A percentile compares a stretch with the other conserved stretches of the same genome.
These are phyloP conservation scores for Acanthochlamys bracteata DNA, from an alignment of 106 monocot genomes.

Conservation along the genomic window DNA sequence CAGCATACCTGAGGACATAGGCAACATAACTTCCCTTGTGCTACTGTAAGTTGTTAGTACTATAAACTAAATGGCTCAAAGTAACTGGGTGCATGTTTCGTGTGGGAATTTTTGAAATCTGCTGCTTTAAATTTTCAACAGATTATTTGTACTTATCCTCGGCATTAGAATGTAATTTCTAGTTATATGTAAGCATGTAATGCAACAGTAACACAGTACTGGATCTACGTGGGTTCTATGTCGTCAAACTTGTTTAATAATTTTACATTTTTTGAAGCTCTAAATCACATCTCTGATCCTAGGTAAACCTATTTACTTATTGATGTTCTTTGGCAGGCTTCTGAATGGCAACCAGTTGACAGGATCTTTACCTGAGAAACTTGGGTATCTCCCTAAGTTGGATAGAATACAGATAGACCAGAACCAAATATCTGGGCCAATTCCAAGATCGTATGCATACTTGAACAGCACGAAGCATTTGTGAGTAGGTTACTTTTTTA, in stretches of 20 bases:
- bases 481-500: slow-evolving; percentile 45
- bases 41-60: slow-evolving; percentile 71
- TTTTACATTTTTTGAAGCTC: too few relatives aligned
- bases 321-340: slow-evolving; percentile 58
- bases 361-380: slow-evolving; percentile 85
- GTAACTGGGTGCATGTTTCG: neutral
- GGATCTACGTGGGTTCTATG: too few relatives aligned
- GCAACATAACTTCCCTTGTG: slow-evolving; percentile 64
- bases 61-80: neutral
- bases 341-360: slow-evolving; percentile 84
- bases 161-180: too few relatives aligned
- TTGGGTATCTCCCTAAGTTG: slow-evolving; percentile 70
- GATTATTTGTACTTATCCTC: too few relatives aligned
- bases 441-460: slow-evolving; percentile 81
- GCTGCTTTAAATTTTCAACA: neutral
- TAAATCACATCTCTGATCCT: too few relatives aligned
- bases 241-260: too few relatives aligned
- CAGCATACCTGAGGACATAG: slow-evolving; percentile 91
- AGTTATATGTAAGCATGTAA: too few relatives aligned
- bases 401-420: slow-evolving; percentile 93
- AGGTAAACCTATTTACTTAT: neutral
- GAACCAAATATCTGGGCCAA: slow-evolving; percentile 79
- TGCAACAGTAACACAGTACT: too few relatives aligned
- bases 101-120: too few relatives aligned
- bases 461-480: slow-evolving; percentile 85